Base-by-base conservation (phyloP, 2,329 filamentous ascomycete species). In the Colletotrichum caudatum region DNA sequence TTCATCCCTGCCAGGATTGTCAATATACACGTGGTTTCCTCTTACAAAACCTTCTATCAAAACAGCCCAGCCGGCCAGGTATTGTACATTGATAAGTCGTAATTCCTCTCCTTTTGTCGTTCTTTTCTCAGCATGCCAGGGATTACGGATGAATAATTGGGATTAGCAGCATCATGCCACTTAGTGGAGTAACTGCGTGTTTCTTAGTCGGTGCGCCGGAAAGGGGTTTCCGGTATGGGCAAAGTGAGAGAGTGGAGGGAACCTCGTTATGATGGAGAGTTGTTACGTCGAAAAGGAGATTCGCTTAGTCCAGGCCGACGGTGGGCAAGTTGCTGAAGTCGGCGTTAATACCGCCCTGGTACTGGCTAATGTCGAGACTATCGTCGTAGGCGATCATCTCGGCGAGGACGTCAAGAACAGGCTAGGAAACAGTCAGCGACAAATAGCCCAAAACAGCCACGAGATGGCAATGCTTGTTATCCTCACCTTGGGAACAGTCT, bases 301-400 rank as follows among this genome's bases (percentile, higher is more conserved):
- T 68, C 16, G 12, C 77, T 78, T 89, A 89, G 80, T 89, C 87
- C 71, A 89, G 84, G 74, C 87, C 86, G 66, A 87, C 86, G 75
- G 79, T 84, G 73, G 86, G 86, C 64, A 87, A 83, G 69, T 86
- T 84, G 73, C 81, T 79, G 67, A 86, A 78, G 80, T 84, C 84
- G 73, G 80, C 80, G 53, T 74, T 69, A 59, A 75, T 68, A 41
- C 71, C 74, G 68, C 79, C 74, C 64, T 80, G 77, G 69, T 78
- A 79, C 64, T 81, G 75, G 69, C 83, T 89, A 74, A 93, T 86
- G 76, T 91, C 89, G 76, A 94, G 85, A 74, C 86, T 90, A 74
- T 92, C 89, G 84, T 98, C 96, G 82, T 95, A 90, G 75, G 95
- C 95, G 79, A 99, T 97, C 94, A 99, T 98, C 85, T 98, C 94